A percentile compares a stretch with the other conserved stretches of the same genome.
Conservation (phyloP, 345 rosid species). For the Rhizophora apiculata region DNA sequence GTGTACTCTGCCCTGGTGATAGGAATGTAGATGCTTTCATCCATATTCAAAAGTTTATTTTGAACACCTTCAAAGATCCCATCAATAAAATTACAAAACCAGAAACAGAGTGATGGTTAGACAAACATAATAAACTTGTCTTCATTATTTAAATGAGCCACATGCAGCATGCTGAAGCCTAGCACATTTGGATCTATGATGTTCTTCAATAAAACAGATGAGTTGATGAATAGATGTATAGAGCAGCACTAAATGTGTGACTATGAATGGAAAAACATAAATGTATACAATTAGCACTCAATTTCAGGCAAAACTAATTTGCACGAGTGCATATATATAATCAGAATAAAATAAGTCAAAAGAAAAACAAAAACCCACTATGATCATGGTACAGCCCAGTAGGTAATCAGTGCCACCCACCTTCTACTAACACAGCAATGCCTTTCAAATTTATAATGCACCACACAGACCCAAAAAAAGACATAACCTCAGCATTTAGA, state of each 20-base stretch:
- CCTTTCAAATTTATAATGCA: too few relatives aligned
- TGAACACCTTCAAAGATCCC: constrained; percentile 60
- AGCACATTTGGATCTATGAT: not conserved
- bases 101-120: constrained; percentile 14
- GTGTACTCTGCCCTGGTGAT: constrained; percentile 75
- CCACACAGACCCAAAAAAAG: not conserved
- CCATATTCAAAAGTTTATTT: constrained; percentile 69
- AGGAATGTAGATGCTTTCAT: constrained; percentile 80
- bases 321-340: too few relatives aligned
- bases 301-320: too few relatives aligned
- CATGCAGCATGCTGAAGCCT: not conserved
- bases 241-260: too few relatives aligned
- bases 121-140: not conserved
- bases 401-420: too few relatives aligned
- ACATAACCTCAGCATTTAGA: not conserved
- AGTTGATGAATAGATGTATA: too few relatives aligned
- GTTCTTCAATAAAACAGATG: not conserved
- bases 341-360: too few relatives aligned
- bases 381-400: too few relatives aligned
- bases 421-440: too few relatives aligned
- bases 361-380: too few relatives aligned
- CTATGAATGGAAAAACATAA: too few relatives aligned
- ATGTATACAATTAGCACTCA: too few relatives aligned
- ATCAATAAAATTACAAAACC: constrained; percentile 4
- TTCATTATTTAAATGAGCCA: not conserved